These are phyloP conservation scores for Austroboletus festivus DNA, from an alignment of 768 basidiomycete species.

Conservation along the genomic window DNA sequence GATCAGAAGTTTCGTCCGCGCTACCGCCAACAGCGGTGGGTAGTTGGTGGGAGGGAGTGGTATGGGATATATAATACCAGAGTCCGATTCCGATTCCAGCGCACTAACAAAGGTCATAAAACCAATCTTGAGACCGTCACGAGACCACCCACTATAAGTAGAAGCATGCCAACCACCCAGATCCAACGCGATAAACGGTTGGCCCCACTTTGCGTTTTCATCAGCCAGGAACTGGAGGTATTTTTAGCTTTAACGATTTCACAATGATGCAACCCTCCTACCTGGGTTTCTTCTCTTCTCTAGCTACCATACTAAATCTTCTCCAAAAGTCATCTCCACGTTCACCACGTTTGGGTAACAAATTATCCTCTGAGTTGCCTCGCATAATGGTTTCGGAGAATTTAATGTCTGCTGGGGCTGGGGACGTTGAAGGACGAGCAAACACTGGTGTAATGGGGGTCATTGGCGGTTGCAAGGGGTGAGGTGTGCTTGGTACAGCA, in stretches of 20 bases:
- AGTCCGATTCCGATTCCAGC: conserved; percentile 57
- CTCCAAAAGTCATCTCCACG: conserved; percentile 85
- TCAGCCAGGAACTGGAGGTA: conserved; percentile 57
- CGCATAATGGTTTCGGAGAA: conserved; percentile 62
- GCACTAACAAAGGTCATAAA: conserved; percentile 29
- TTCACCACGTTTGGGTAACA: conserved; percentile 66
- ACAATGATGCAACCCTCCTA: conserved; percentile 12
- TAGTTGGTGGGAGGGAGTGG: conserved; percentile 42
- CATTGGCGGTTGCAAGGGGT: conserved; percentile 72
- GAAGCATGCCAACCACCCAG: conserved; percentile 60
- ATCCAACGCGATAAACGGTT: conserved; percentile 63
- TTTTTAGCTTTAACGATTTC: background rate
- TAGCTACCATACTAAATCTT: conserved; percentile 80
- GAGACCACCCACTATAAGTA: conserved; percentile 47
- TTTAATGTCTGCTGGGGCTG: conserved; percentile 41
- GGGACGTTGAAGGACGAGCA: conserved; percentile 51
- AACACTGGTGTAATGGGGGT: conserved; percentile 81
- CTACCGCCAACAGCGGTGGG: conserved; percentile 68
- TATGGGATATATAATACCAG: conserved; percentile 58
- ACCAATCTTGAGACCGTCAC: background rate
- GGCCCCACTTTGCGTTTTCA: conserved; percentile 54
- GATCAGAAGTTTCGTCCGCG: conserved; percentile 40
- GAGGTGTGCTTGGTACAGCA: conserved; percentile 53
- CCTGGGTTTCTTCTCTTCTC: conserved; percentile 59
- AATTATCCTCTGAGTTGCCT: conserved; percentile 62